Base-by-base conservation (phyloP, 768 basidiomycete genomes). In the Mycena crocata region DNA sequence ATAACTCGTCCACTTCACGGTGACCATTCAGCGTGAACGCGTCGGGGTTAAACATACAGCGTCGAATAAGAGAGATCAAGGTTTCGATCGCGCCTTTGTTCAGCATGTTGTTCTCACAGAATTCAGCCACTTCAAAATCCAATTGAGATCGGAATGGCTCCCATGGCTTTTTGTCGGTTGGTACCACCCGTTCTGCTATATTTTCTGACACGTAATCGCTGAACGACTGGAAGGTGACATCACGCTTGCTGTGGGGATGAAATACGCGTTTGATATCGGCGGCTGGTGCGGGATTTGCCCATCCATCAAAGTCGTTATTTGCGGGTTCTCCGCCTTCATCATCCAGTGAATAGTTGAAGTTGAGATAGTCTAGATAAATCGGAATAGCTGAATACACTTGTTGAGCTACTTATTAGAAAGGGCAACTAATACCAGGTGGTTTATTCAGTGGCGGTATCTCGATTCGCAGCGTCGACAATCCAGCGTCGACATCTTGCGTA, bases 201-300 rank as follows among this genome's bases (percentile, higher is more conserved):
- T 37, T 35, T 12, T 31, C 13, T 17, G 14, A 12, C 21, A 50
- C 46, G 32, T 50, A 52, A 5, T 51, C 49, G 4, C 23, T 17
- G 40, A 40, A 62, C 4, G 60, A 62, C 15, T 42, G 39, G 30
- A 62, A 62, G 1, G 1, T n/a, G 10, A 46, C 19, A 0, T 31
- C 17, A 5, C 50, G 61, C 30, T 62, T 35, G 24, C 61, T 62
- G 52, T 62, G 51, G 30, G 61, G 61, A 62, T 62, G 61, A 28
- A 54, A 62, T 55, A 62, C 23, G 8, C 51, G 52, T n/a, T 62
- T 62, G 5, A 62, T 62, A 3, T 45, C 42, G 26, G 51, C 49
- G 12, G 45, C 13, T 5, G 19, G 49, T 14, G 46, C 2, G n/a
- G 34, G 59, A 13, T 24, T 59, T 31, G 8, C 37, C 17, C 26